phyloP scores from a whole-genome alignment of 2,329 filamentous ascomycete species.

The Teratosphaeria nubilosa region DNA sequence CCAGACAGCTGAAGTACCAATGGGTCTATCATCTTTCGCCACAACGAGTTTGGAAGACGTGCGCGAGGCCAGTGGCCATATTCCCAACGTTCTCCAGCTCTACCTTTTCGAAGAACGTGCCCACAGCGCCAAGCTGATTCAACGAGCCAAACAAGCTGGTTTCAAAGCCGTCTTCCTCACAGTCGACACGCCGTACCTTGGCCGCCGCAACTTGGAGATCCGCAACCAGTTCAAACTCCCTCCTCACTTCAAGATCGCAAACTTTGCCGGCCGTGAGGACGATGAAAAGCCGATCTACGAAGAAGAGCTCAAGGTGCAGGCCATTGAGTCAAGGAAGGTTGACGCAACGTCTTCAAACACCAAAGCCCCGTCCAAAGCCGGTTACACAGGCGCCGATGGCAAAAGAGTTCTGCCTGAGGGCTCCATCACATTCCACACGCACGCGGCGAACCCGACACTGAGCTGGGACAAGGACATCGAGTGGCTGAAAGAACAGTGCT shows the following conservation, averaged over 20 bases:
- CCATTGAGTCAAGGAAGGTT: slow-evolving; percentile 4
- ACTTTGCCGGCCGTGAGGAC: slow-evolving; percentile 19
- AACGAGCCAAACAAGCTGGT: slow-evolving; percentile 30
- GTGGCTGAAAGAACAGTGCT: slow-evolving; percentile 36
- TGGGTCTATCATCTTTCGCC: slow-evolving; percentile 42
- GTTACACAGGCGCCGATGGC: slow-evolving; percentile 16
- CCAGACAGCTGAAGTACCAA: slow-evolving; percentile 33
- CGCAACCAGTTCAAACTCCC: slow-evolving; percentile 42
- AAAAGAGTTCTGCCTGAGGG: slow-evolving; percentile 24
- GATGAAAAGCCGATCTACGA: slow-evolving; percentile 9
- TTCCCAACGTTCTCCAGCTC: slow-evolving; percentile 45
- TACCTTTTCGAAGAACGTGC: slow-evolving; percentile 44
- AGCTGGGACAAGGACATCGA: slow-evolving; percentile 41
- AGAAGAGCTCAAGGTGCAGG: slow-evolving; percentile 1
- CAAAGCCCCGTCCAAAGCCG: slow-evolving; percentile 9
- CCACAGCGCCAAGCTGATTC: slow-evolving; percentile 34
- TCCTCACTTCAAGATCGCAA: slow-evolving; percentile 26
- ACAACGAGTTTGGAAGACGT: slow-evolving; percentile 45
- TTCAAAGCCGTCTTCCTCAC: slow-evolving; percentile 49
- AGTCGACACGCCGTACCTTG: slow-evolving; percentile 47
- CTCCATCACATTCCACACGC: slow-evolving; percentile 30
- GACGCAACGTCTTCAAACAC: neutral
- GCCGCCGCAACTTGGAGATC: slow-evolving; percentile 44
- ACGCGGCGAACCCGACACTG: slow-evolving; percentile 31
- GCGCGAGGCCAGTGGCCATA: slow-evolving; percentile 29